Percentiles rank a stretch among this genome's conserved stretches.
phyloP scores from a whole-genome alignment of 352 stramenopile species.

The Globisporangium canariense region DNA sequence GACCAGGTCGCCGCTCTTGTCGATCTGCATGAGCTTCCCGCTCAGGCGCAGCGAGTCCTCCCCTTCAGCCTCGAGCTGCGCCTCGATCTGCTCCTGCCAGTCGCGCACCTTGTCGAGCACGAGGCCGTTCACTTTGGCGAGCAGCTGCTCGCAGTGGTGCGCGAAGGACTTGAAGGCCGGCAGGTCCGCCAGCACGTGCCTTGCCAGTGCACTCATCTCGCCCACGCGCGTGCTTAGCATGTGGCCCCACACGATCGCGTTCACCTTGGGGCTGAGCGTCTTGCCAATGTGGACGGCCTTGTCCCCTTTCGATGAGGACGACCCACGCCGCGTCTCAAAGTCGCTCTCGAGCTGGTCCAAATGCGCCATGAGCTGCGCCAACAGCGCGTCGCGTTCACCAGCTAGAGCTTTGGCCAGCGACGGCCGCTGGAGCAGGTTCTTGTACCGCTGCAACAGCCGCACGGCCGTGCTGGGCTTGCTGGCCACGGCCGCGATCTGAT shows the following conservation, averaged over 20 bases:
- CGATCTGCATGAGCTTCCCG: slow-evolving; percentile 91
- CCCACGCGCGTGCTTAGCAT: slow-evolving; percentile 60
- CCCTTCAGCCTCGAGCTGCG: slow-evolving; percentile 55
- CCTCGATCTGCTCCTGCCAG: slow-evolving; percentile 83
- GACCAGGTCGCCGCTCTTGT: slow-evolving; percentile 81
- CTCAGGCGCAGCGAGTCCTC: slow-evolving; percentile 67
- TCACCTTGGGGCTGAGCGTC: slow-evolving; percentile 81
- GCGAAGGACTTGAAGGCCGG: slow-evolving; percentile 50
- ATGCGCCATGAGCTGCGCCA: slow-evolving; percentile 81
- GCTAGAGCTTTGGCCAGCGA: slow-evolving; percentile 73
- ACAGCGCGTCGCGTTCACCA: slow-evolving; percentile 83
- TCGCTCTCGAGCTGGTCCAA: slow-evolving; percentile 88
- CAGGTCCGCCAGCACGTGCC: slow-evolving; percentile 62
- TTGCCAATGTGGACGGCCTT: slow-evolving; percentile 63
- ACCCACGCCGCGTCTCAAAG: slow-evolving; percentile 57
- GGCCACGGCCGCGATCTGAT: slow-evolving; percentile 61
- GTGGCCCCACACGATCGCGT: slow-evolving; percentile 82
- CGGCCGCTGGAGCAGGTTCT: slow-evolving; percentile 73
- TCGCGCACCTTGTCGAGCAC: slow-evolving; percentile 79
- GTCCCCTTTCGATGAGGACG: slow-evolving; percentile 14
- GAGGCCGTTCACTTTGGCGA: slow-evolving; percentile 52
- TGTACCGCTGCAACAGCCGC: slow-evolving; percentile 83
- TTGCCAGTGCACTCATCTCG: slow-evolving; percentile 46
- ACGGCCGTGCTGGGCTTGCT: slow-evolving; percentile 64
- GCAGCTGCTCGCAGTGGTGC: slow-evolving; percentile 53